A percentile compares a stretch with the other conserved stretches of the same genome.
These are phyloP conservation scores for Neurospora terricola DNA, from an alignment of 495 filamentous ascomycete genomes.

Conservation along the genomic window DNA sequence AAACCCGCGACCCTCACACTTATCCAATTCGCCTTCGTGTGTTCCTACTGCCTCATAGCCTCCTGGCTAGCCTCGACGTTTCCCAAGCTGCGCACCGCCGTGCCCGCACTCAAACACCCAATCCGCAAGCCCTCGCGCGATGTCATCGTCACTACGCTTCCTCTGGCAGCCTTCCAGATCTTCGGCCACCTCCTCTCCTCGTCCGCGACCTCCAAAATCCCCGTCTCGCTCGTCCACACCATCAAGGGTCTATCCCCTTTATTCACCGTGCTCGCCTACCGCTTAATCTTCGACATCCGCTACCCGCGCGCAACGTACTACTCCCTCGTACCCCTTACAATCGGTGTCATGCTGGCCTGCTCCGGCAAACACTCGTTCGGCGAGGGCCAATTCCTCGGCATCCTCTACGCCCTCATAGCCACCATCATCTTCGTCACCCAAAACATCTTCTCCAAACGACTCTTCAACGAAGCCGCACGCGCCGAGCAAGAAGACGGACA, in stretches of 20 bases:
- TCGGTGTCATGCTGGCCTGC: slow-evolving; percentile 92
- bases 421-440: slow-evolving; percentile 95
- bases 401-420: slow-evolving; percentile 74
- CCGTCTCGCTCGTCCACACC: slow-evolving; percentile 93
- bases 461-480: slow-evolving; percentile 91
- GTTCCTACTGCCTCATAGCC: slow-evolving; percentile 73
- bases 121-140: slow-evolving; percentile 75
- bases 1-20: slow-evolving; percentile 89
- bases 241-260: slow-evolving; percentile 98
- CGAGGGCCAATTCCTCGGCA: slow-evolving; percentile 70
- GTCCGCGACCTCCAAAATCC: slow-evolving; percentile 86
- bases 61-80: slow-evolving; percentile 62
- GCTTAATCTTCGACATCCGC: slow-evolving; percentile 73
- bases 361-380: slow-evolving; percentile 65
- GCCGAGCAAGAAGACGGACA: slow-evolving; percentile 53
- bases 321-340: slow-evolving; percentile 82
- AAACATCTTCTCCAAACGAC: slow-evolving; percentile 96
- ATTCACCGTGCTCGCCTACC: slow-evolving; percentile 90
- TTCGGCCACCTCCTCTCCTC: slow-evolving; percentile 88
- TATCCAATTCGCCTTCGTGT: slow-evolving; percentile 91
- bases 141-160: slow-evolving; percentile 77
- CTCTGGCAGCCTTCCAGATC: slow-evolving; percentile 86
- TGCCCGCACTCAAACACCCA: slow-evolving; percentile 73
- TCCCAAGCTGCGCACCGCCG: slow-evolving; percentile 50
- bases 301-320: slow-evolving; percentile 86